phyloP scores from a whole-genome alignment of 129 eudicot species.

The Flaveria sonorensis region DNA sequence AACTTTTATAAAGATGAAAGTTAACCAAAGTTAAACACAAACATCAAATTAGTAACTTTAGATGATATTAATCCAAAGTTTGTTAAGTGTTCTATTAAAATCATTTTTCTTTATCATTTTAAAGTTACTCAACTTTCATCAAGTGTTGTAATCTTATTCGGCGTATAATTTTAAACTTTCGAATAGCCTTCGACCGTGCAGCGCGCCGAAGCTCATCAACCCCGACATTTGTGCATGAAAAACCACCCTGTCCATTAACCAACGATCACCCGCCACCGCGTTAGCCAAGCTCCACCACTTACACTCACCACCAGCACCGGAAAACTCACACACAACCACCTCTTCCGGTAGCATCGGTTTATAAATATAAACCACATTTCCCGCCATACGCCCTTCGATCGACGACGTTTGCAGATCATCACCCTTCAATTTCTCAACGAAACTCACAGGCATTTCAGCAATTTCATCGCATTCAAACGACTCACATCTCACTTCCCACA shows the following conservation, averaged over 20 bases:
- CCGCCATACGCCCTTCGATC: constrained; percentile 29
- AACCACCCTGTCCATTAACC: constrained; percentile 26
- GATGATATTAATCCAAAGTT: too few species aligned
- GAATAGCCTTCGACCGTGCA: not conserved
- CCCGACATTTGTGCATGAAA: constrained; percentile 35
- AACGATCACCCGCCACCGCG: constrained; percentile 22
- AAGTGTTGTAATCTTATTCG: not conserved
- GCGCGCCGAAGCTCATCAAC: constrained; percentile 32
- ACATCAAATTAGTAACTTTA: too few species aligned
- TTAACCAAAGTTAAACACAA: too few species aligned
- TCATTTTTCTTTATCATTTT: too few species aligned
- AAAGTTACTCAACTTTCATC: too few species aligned
- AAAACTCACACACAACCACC: constrained; percentile 35
- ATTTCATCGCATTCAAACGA: constrained; percentile 22
- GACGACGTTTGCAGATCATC: constrained; percentile 26
- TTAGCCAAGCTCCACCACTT: constrained; percentile 35
- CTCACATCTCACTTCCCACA: constrained; percentile 38
- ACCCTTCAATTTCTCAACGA: constrained; percentile 27
- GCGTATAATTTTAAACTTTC: not conserved
- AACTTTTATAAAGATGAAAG: too few species aligned
- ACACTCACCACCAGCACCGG: constrained; percentile 27
- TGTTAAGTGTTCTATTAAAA: too few species aligned
- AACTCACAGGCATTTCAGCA: constrained; percentile 38
- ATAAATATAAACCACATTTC: constrained; percentile 27
- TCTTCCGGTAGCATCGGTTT: constrained; percentile 27